Conservation (phyloP, 2,329 filamentous ascomycete species). For the Sporothrix variecibatus region DNA sequence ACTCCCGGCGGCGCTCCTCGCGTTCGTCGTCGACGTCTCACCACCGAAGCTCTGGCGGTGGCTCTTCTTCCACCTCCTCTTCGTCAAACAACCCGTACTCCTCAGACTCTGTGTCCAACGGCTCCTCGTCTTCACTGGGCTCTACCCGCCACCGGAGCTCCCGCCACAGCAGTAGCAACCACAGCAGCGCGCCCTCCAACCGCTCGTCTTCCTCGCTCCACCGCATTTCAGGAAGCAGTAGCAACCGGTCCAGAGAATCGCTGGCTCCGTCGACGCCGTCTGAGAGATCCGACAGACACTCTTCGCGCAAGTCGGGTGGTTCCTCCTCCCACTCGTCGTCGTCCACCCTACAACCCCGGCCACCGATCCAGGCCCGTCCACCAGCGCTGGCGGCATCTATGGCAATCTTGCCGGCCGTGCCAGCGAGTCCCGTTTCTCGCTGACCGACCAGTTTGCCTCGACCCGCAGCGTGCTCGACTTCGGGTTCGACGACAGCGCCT, state of each 20-base stretch:
- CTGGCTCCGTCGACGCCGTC: conserved; percentile 6
- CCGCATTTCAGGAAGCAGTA: conserved; percentile 12
- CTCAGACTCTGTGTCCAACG: conserved; percentile 4
- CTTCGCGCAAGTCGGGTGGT: neutral
- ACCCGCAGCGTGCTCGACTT: conserved; percentile 51
- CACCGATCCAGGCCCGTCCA: neutral
- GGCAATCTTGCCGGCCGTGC: conserved; percentile 36
- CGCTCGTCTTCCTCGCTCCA: conserved; percentile 28
- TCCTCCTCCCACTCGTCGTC: conserved; percentile 6
- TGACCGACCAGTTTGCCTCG: conserved; percentile 51
- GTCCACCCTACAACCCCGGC: conserved; percentile 2
- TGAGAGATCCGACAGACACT: neutral
- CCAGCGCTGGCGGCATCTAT: conserved; percentile 24
- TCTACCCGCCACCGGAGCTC: conserved; percentile 27
- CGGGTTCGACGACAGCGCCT: conserved; percentile 48
- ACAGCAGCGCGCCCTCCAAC: conserved; percentile 24
- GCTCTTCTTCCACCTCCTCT: neutral
- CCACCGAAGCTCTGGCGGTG: conserved; percentile 21
- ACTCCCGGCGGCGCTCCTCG: conserved; percentile 25
- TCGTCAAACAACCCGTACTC: conserved; percentile 11
- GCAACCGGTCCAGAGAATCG: conserved; percentile 15
- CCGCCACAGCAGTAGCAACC: conserved; percentile 24
- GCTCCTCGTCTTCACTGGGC: conserved; percentile 19
- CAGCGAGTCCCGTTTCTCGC: conserved; percentile 48
- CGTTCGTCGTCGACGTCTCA: conserved; percentile 25